Base-by-base conservation (phyloP, 441 rosid species). In the Oxalis stricta region DNA sequence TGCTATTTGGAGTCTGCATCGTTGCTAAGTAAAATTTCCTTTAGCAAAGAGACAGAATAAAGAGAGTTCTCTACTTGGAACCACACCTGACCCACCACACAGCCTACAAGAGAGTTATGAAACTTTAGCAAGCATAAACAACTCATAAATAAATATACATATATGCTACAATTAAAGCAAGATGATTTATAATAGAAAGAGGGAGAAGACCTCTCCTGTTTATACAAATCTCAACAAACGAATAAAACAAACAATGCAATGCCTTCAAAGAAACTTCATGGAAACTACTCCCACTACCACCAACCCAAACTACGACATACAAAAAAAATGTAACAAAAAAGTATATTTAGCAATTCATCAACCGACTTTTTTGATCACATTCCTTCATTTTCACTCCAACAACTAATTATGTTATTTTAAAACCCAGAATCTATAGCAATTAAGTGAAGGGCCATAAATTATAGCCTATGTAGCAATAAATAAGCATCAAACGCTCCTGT, bases 1-100 rank as follows among this genome's bases (percentile, higher is more conserved):
- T 39, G 70, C 67, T 73, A n/a, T 85, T 85, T 39, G 94, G 81
- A 26, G 94, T 77, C 84, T 89, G 97, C 94, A 89, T 85, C 37
- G 41, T 60, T 41, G 50, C 9, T 63, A 68, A 41, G 37, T n/a
- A n/a, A n/a, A 33, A 56, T 50, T 18, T 52, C 44, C 58, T 50
- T 42, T 54, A 56, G 50, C 26, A 37, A 41, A 58, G 36, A 40
- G 63, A 15, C 5, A 21, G 61, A 15, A 45, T 48, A 46, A 40
- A 33, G 36, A 45, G 42, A 33, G 48, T 42, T 23, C 56, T 59
- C 61, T 55, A 39, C 55, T 38, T 63, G 58, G 58, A 66, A 52
- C 60, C 61, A 52, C 59, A 59, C 66, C 82, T 73, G 75, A 53
- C 66, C 77, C 79, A n/a, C n/a, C n/a, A 69, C 66, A 64, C 48